These are phyloP conservation scores for Orbilia quercus DNA, from an alignment of 2,329 filamentous ascomycete genomes.

Conservation along the genomic window DNA sequence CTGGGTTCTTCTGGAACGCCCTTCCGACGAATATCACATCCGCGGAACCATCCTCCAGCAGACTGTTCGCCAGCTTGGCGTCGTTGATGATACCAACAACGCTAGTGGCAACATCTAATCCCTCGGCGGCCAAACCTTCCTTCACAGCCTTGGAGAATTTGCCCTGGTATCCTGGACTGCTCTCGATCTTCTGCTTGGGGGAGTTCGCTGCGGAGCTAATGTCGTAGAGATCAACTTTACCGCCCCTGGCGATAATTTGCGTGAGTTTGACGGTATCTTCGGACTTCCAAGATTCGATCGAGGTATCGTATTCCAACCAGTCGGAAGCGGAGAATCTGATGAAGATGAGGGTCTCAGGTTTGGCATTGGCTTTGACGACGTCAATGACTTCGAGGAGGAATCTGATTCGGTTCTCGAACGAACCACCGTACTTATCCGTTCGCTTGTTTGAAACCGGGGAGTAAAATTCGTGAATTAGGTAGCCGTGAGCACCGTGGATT, in stretches of 20 bases:
- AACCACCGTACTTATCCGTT: constrained; percentile 74
- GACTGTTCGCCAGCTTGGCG: constrained; percentile 64
- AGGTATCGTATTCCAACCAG: constrained; percentile 68
- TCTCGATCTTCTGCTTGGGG: constrained; percentile 55
- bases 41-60: constrained; percentile 66
- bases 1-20: constrained; percentile 71
- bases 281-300: constrained; percentile 69
- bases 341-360: constrained; percentile 69
- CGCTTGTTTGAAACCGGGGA: constrained; percentile 68
- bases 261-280: constrained; percentile 75
- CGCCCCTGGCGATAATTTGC: constrained; percentile 74
- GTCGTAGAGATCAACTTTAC: constrained; percentile 81
- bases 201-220: constrained; percentile 74
- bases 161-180: constrained; percentile 60
- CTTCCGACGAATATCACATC: constrained; percentile 68
- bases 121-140: constrained; percentile 57
- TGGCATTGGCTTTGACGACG: constrained; percentile 67
- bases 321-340: constrained; percentile 73
- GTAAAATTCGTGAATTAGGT: constrained; percentile 70
- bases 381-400: constrained; percentile 69
- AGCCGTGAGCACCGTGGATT: constrained; percentile 71
- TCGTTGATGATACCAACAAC: constrained; percentile 36
- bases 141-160: constrained; percentile 59
- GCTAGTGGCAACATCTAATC: constrained; percentile 59
- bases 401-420: constrained; percentile 74